These are phyloP conservation scores for Cyclostephanos invisitatus DNA, from an alignment of 108 stramenopile species.

Conservation along the genomic window DNA sequence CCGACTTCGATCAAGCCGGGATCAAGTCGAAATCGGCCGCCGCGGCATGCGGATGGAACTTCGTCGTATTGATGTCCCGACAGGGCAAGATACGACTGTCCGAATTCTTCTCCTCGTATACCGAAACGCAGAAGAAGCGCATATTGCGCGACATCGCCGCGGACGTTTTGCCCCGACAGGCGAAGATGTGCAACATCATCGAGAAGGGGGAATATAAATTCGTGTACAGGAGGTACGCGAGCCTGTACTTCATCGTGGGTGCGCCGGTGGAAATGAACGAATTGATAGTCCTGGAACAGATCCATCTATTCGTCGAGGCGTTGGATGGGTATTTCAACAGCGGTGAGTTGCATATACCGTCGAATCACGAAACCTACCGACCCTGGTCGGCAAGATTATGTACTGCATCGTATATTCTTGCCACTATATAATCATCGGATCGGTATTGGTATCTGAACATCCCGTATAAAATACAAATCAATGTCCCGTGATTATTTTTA, in stretches of 20 bases:
- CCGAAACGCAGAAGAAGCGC: constrained; percentile 87
- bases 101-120: constrained; percentile 87
- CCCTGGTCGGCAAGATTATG: too few relatives aligned
- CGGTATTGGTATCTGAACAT: too few relatives aligned
- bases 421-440: constrained; percentile 7
- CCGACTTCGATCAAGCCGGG: constrained; percentile 31
- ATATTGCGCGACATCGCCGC: constrained; percentile 91
- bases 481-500: background rate
- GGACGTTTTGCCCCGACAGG: constrained; percentile 91
- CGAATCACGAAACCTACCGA: too few relatives aligned
- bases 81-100: constrained; percentile 86
- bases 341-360: too few relatives aligned
- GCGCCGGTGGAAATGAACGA: constrained; percentile 84
- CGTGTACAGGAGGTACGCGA: constrained; percentile 86
- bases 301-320: constrained; percentile 98
- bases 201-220: constrained; percentile 96
- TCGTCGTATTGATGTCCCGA: constrained; percentile 85
- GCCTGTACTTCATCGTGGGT: constrained; percentile 87
- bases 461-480: too few relatives aligned
- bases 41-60: constrained; percentile 75
- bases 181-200: constrained; percentile 99
- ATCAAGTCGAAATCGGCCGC: constrained; percentile 52
- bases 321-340: constrained; percentile 95
- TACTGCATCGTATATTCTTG: too few relatives aligned
- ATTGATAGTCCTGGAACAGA: constrained; percentile 91